Base-by-base conservation (phyloP, 352 stramenopile genomes). In the Saprolegnia parasitica region DNA sequence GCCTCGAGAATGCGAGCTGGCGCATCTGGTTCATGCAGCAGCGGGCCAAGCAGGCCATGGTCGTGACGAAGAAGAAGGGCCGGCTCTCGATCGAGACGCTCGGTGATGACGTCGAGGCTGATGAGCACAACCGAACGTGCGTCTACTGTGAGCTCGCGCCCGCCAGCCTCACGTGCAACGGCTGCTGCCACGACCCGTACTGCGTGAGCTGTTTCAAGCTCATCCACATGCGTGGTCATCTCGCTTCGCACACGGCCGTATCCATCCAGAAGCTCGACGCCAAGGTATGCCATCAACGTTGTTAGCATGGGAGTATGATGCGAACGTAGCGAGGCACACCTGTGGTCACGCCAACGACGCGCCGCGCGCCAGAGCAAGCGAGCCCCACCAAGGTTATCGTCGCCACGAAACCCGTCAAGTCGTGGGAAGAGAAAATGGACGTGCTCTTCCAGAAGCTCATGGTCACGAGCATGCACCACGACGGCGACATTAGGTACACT, bases 151-250 rank as follows among this genome's bases (percentile, higher is more conserved):
- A 92, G 66, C 71, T 91, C 26, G 81, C 89, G 71, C 32, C 62
- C 5, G 83, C 84, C 24, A 87, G 77, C 58, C 67, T 95, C 49
- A 87, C 82, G 68, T 95, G 86, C 77, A 81, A 91, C 37, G 84
- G 86, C 70, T 95, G 86, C 74, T 92, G 85, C 74, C 84, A 93
- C 63, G 86, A 95, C 75, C 78, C 76, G 5, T 95, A 95, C 76
- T 95, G 86, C 68, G 81, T 91, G 35, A 87, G 79, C 58, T 95
- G 86, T 79, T 95, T 95, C 72, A 95, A 93, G 67, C 75, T 95
- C 61, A 83, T 95, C 46, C 86, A 95, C 73, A 95, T 91, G 80
- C 90, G 90, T 57, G 86, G 86, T 63, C 86, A 86, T 65, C 71
- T 95, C 50, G 84, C 86, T 10, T 90, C 84, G 2, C 86, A 93